Conservation (phyloP, 148 eudicot species). For the Chenopodium album region DNA sequence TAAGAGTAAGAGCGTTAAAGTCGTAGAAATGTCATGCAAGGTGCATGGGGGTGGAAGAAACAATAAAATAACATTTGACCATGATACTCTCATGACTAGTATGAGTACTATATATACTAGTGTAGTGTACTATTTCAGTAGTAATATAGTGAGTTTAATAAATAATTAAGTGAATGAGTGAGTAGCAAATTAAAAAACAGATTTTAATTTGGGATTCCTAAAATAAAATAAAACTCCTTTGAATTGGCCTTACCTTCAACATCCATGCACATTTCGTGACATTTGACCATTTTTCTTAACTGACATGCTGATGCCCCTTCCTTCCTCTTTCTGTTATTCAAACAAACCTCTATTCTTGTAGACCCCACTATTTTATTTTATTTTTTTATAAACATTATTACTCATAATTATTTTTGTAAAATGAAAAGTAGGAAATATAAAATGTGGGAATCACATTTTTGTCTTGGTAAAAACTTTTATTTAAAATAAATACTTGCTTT, state of each 20-base stretch:
- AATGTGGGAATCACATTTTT: not conserved
- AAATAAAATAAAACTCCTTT: not conserved
- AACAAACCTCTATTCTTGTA: slow-evolving; percentile 5
- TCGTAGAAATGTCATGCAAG: slow-evolving; percentile 3
- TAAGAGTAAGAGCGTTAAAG: not conserved
- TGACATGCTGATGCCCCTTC: slow-evolving; percentile 24
- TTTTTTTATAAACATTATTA: not conserved
- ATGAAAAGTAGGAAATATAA: not conserved
- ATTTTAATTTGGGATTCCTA: not conserved
- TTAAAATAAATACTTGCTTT: too few relatives aligned
- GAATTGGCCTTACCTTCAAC: not conserved
- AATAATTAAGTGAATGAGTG: not conserved
- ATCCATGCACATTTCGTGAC: slow-evolving; percentile 32
- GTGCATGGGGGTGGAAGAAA: slow-evolving; percentile 14
- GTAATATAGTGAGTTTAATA: too few relatives aligned
- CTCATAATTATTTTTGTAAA: not conserved
- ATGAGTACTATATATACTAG: not conserved
- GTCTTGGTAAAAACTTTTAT: too few relatives aligned
- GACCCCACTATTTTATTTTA: slow-evolving; percentile 1
- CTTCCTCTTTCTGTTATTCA: not conserved
- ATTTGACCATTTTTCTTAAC: slow-evolving; percentile 26
- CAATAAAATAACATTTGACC: slow-evolving; percentile 9
- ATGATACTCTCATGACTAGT: slow-evolving; percentile 10
- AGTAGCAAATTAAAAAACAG: not conserved
- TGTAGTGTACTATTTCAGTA: too few relatives aligned